phyloP scores from a whole-genome alignment of 1,139 yeast genomes.

The Pichia sp. region DNA sequence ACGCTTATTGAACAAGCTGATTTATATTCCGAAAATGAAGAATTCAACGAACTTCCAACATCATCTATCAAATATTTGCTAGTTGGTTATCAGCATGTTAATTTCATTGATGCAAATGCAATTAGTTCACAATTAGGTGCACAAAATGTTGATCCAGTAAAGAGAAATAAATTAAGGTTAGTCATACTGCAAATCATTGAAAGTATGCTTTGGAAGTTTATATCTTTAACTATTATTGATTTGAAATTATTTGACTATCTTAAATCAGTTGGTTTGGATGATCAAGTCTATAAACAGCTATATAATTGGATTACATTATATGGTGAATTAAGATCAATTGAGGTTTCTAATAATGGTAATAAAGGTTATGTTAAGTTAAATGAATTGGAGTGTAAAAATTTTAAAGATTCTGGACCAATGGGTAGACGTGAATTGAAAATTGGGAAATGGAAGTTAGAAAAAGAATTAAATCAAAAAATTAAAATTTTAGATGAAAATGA shows the following conservation, averaged over 20 bases:
- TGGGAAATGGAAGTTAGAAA: conserved; percentile 56
- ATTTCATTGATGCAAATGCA: conserved; percentile 15
- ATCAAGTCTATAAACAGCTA: conserved; percentile 2
- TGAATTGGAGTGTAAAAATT: conserved; percentile 8
- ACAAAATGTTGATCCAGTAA: conserved; percentile 1
- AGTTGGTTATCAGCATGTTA: conserved; percentile 10
- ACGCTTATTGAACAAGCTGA: conserved; percentile 8
- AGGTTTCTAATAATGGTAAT: conserved; percentile 6
- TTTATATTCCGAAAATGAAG: conserved; percentile 14
- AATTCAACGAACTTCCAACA: conserved; percentile 11
- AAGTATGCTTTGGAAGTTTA: conserved; percentile 10
- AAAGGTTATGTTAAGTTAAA: conserved; percentile 11
- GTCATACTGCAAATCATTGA: conserved; percentile 14
- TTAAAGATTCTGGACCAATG: conserved; percentile 37
- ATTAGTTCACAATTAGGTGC: conserved; percentile 12
- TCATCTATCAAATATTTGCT: conserved; percentile 4
- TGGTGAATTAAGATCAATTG: conserved; percentile 7
- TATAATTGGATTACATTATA: conserved; percentile 12
- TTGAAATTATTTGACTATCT: conserved; percentile 5
- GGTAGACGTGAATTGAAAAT: conserved; percentile 66
- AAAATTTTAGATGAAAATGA: conserved; percentile 24
- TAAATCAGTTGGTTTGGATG: not conserved
- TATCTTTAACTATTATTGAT: conserved; percentile 4
- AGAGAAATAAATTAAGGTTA: conserved; percentile 14
- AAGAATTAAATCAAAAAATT: conserved; percentile 43